These are phyloP conservation scores for Petunia secreta DNA, from an alignment of 257 asterid species.

Conservation along the genomic window DNA sequence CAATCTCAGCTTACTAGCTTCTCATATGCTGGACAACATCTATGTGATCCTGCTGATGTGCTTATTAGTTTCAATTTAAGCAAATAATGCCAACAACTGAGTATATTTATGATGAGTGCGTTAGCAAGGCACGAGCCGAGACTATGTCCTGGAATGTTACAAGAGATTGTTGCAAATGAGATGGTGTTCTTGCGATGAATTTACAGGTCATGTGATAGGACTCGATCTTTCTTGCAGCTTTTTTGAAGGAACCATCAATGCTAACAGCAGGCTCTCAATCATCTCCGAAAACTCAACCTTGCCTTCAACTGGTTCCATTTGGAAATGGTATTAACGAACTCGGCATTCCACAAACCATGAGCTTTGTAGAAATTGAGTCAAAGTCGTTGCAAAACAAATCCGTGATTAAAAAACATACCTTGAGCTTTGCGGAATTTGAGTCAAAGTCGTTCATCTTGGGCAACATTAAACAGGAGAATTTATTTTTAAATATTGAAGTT, in stretches of 20 bases:
- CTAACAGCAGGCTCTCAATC: neutral
- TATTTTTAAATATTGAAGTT: too few relatives aligned
- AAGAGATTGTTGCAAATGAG: constrained; percentile 9
- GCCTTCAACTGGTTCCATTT: neutral
- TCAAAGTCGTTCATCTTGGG: too few relatives aligned
- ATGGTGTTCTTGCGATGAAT: neutral
- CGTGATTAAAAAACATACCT: too few relatives aligned
- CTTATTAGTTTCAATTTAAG: constrained; percentile 1
- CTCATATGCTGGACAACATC: neutral
- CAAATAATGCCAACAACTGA: neutral
- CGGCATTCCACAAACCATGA: too few relatives aligned
- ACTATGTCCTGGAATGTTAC: neutral
- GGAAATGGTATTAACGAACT: neutral
- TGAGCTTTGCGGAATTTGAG: too few relatives aligned
- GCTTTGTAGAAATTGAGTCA: too few relatives aligned
- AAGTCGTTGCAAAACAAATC: too few relatives aligned
- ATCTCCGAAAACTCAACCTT: neutral
- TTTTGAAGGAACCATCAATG: neutral
- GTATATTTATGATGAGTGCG: neutral
- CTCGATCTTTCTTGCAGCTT: neutral
- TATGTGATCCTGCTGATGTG: neutral
- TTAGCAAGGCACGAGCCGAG: neutral
- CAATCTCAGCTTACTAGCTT: neutral
- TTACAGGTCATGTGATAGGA: neutral
- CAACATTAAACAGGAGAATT: too few relatives aligned